Percentiles rank a stretch among this genome's conserved stretches.
phyloP scores from a whole-genome alignment of 495 filamentous ascomycete genomes.

The Aspergillus olivimuriae region DNA sequence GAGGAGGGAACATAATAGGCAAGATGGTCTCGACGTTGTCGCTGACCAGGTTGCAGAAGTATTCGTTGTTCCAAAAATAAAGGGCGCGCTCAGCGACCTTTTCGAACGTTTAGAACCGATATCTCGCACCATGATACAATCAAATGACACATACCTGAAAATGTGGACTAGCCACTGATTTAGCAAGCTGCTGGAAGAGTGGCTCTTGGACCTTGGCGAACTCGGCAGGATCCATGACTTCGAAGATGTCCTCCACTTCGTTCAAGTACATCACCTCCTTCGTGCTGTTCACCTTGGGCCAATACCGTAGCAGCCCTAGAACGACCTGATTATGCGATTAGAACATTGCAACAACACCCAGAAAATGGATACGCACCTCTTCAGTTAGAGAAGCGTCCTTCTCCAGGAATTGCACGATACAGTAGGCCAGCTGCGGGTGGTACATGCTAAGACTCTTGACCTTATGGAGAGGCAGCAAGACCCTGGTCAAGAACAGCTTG shows the following conservation, averaged over 20 bases:
- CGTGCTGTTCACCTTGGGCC: constrained; percentile 98
- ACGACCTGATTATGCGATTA: constrained; percentile 59
- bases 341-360: not conserved
- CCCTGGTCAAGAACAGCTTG: constrained; percentile 93
- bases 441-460: constrained; percentile 99
- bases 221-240: constrained; percentile 98
- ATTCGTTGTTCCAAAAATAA: constrained; percentile 99
- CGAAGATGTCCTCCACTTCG: constrained; percentile 98
- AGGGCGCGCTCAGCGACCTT: constrained; percentile 91
- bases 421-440: constrained; percentile 96
- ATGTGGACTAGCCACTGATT: constrained; percentile 96
- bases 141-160: constrained; percentile 63
- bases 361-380: constrained; percentile 55
- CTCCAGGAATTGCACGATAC: constrained; percentile 98
- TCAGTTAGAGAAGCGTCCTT: constrained; percentile 97
- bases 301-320: constrained; percentile 88
- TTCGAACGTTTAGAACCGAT: not conserved
- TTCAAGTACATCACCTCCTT: constrained; percentile 99
- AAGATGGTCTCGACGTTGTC: constrained; percentile 98
- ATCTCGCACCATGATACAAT: not conserved
- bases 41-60: constrained; percentile 98
- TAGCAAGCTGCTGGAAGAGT: constrained; percentile 92
- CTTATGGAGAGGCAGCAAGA: constrained; percentile 91
- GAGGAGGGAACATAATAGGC: constrained; percentile 97
- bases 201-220: constrained; percentile 98